These are phyloP conservation scores for Ammopiptanthus mongolicus DNA, from an alignment of 306 rosid species.

Conservation along the genomic window DNA sequence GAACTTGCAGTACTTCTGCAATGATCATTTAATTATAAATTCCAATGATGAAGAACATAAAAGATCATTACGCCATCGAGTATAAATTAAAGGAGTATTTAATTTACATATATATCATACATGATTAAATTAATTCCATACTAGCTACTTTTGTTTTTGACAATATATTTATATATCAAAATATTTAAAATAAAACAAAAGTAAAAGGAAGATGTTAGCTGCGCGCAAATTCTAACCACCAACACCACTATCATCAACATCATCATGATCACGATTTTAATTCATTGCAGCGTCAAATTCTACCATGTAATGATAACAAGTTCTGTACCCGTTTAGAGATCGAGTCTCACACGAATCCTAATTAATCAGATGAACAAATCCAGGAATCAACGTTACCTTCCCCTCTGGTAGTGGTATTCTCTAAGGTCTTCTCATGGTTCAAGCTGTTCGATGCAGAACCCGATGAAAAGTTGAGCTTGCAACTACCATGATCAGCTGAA, in stretches of 20 bases:
- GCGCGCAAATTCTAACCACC: slow-evolving; percentile 41
- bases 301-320: slow-evolving; percentile 31
- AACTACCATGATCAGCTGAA: slow-evolving; percentile 22
- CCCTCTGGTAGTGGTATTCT: slow-evolving; percentile 36
- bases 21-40: background rate
- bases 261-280: slow-evolving; percentile 21
- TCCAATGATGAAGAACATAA: background rate
- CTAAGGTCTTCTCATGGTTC: slow-evolving; percentile 39
- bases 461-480: slow-evolving; percentile 37
- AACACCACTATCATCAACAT: slow-evolving; percentile 28
- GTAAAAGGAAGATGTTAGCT: slow-evolving; percentile 22
- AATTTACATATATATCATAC: slow-evolving; percentile 24
- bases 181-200: background rate
- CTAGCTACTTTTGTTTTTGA: background rate
- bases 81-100: slow-evolving; percentile 7
- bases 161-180: background rate
- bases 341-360: background rate
- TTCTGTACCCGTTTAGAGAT: background rate
- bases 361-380: slow-evolving; percentile 66
- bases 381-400: slow-evolving; percentile 64
- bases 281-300: slow-evolving; percentile 30
- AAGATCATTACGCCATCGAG: slow-evolving; percentile 11
- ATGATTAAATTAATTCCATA: slow-evolving; percentile 30
- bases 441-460: slow-evolving; percentile 34
- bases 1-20: background rate